These are phyloP conservation scores for Coprinopsis sp. DNA, from an alignment of 768 basidiomycete species.

Conservation along the genomic window DNA sequence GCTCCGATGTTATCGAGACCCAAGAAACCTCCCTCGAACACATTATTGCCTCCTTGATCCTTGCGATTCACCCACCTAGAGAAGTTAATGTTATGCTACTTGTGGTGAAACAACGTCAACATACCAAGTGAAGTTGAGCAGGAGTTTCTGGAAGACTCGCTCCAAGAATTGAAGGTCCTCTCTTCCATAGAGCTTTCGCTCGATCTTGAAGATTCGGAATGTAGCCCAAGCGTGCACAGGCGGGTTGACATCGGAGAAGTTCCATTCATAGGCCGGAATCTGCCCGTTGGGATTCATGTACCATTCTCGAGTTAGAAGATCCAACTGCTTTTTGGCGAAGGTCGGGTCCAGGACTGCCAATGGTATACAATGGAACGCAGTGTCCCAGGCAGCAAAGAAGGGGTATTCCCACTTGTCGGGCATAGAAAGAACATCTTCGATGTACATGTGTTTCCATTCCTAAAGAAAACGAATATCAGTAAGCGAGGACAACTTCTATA, in stretches of 20 bases:
- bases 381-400: slow-evolving; percentile 98
- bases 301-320: slow-evolving; percentile 96
- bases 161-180: slow-evolving; percentile 93
- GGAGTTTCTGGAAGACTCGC: slow-evolving; percentile 95
- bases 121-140: slow-evolving; percentile 96
- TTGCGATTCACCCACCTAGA: slow-evolving; percentile 97
- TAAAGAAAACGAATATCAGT: slow-evolving; percentile 22
- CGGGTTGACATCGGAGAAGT: slow-evolving; percentile 97
- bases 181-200: slow-evolving; percentile 87
- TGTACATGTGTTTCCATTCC: slow-evolving; percentile 96
- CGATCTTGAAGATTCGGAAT: slow-evolving; percentile 98
- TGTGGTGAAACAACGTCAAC: slow-evolving; percentile 11
- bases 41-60: slow-evolving; percentile 89
- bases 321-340: slow-evolving; percentile 97
- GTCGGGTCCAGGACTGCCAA: slow-evolving; percentile 92
- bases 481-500: not conserved
- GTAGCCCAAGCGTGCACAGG: slow-evolving; percentile 99
- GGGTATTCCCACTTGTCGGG: slow-evolving; percentile 99
- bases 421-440: slow-evolving; percentile 96
- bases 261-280: slow-evolving; percentile 99
- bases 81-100: not conserved
- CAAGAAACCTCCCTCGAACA: slow-evolving; percentile 98
- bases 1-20: slow-evolving; percentile 97
- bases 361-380: slow-evolving; percentile 99
- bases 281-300: slow-evolving; percentile 99